Conservation (phyloP, 2,329 filamentous ascomycete species). For the Triangularia verruculosa region DNA sequence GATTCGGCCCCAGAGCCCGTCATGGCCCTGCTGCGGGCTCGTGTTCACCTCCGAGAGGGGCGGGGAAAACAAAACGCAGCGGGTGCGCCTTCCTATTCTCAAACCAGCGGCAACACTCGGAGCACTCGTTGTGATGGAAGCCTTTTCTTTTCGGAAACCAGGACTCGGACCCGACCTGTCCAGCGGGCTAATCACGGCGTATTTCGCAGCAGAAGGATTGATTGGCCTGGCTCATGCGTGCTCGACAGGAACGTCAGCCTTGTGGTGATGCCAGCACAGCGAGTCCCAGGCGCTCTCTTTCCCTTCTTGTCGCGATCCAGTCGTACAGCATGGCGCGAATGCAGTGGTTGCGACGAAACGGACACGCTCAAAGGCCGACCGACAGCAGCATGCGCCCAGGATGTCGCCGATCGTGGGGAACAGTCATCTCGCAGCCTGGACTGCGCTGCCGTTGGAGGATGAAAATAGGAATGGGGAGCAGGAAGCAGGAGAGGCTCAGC, state of each 20-base stretch:
- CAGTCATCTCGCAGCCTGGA: neutral
- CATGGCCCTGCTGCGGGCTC: neutral
- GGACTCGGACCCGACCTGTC: conserved; percentile 1
- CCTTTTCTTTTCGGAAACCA: neutral
- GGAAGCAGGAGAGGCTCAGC: neutral
- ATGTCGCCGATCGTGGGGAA: conserved; percentile 2
- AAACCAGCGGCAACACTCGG: neutral
- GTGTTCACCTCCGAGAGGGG: neutral
- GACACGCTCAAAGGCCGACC: conserved; percentile 2
- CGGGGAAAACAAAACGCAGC: neutral
- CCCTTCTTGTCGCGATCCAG: conserved; percentile 4
- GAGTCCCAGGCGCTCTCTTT: neutral
- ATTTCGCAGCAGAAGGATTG: neutral
- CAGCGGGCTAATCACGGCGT: conserved; percentile 1
- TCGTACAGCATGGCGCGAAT: conserved; percentile 10
- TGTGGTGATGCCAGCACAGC: conserved; percentile 6
- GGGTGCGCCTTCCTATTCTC: neutral
- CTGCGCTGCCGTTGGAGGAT: neutral
- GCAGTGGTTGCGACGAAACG: neutral
- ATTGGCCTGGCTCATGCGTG: neutral
- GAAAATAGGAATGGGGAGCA: neutral
- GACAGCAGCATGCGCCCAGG: conserved; percentile 8
- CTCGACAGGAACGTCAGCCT: conserved; percentile 3
- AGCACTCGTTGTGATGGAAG: neutral
- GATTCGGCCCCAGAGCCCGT: neutral